Conservation (phyloP, 2,329 filamentous ascomycete genomes). For the Diatrype stigma region DNA sequence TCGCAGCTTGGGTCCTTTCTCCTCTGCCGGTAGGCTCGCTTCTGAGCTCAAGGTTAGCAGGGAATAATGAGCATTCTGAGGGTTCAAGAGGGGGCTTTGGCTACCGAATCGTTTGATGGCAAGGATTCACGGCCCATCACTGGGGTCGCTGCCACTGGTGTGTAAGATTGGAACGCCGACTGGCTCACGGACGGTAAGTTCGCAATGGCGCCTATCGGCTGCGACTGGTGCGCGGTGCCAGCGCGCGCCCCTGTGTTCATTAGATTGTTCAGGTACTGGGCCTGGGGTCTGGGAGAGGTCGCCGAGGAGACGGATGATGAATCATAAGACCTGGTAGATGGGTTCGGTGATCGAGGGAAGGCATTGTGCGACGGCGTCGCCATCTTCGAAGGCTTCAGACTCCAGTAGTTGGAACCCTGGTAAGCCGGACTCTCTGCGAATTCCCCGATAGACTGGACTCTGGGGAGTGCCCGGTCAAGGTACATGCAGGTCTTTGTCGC, state of each 20-base stretch:
- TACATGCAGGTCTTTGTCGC: conserved; percentile 34
- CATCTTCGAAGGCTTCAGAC: conserved; percentile 40
- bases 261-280: conserved; percentile 48
- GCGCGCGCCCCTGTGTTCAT: conserved; percentile 50
- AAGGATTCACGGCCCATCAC: conserved; percentile 57
- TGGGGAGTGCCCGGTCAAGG: conserved; percentile 34
- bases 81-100: conserved; percentile 53
- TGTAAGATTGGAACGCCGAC: conserved; percentile 48
- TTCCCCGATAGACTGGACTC: conserved; percentile 34
- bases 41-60: conserved; percentile 67
- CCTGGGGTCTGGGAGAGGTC: conserved; percentile 52
- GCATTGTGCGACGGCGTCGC: conserved; percentile 52
- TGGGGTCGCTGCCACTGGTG: conserved; percentile 44
- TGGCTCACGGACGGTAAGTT: conserved; percentile 42
- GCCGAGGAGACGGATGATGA: conserved; percentile 61
- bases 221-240: conserved; percentile 44
- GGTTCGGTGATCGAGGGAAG: conserved; percentile 59
- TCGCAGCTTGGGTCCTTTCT: conserved; percentile 97
- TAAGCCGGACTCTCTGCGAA: conserved; percentile 32
- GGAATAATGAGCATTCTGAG: conserved; percentile 33
- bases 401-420: conserved; percentile 30
- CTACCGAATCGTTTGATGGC: conserved; percentile 54
- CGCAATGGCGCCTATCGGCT: conserved; percentile 48
- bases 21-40: conserved; percentile 89
- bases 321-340: conserved; percentile 58